Evolutionary conservation across 805 yeast species (phyloP).

Genomic region (Starmerella sp.): DNA sequence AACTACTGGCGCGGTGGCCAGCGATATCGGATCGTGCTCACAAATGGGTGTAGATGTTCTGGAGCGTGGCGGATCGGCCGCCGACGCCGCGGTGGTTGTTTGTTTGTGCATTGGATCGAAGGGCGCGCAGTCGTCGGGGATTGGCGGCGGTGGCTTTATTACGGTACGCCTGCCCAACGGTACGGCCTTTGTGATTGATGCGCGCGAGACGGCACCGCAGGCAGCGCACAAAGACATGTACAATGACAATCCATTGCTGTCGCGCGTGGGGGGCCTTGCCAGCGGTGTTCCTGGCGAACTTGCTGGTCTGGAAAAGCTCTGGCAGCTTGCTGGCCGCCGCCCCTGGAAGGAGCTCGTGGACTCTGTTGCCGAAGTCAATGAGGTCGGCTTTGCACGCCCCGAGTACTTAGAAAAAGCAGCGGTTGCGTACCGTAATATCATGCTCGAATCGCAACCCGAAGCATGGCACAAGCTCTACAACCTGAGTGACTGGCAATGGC

Average conservation of each 20-base stretch:
- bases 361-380: constrained; percentile 61
- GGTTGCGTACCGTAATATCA: constrained; percentile 11
- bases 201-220: constrained; percentile 78
- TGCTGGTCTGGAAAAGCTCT: constrained; percentile 63
- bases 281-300: constrained; percentile 87
- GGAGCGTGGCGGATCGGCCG: constrained; percentile 59
- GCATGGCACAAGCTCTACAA: constrained; percentile 2
- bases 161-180: constrained; percentile 37
- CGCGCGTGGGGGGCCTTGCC: constrained; percentile 77
- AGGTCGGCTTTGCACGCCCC: constrained; percentile 51
- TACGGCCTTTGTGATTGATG: constrained; percentile 58
- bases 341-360: constrained; percentile 61
- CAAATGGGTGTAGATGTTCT: constrained; percentile 48
- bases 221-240: constrained; percentile 57
- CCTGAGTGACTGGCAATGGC: constrained; percentile 28
- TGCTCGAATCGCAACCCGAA: constrained; percentile 28
- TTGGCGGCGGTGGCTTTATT: constrained; percentile 87
- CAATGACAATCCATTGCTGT: constrained; percentile 32
- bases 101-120: constrained; percentile 80
- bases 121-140: constrained; percentile 74
- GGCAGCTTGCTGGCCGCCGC: constrained; percentile 47
- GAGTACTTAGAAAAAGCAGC: constrained; percentile 38
- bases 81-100: constrained; percentile 84
- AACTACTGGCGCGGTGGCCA: constrained; percentile 51
- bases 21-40: constrained; percentile 56